Conservation (phyloP, 768 basidiomycete genomes). For the Lentinula guzmanii region DNA sequence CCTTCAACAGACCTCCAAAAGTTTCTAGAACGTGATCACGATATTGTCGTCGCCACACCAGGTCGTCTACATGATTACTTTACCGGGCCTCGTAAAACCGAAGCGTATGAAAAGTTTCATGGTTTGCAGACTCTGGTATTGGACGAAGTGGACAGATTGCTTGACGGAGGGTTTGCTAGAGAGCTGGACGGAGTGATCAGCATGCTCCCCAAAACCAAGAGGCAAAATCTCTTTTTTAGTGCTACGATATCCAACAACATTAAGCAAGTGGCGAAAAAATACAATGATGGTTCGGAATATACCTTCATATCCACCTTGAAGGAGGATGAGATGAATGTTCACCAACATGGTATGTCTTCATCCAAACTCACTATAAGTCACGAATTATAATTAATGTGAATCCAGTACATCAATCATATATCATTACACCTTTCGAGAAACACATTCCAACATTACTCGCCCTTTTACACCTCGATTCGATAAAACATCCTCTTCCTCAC, state of each 20-base stretch:
- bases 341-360: conserved; percentile 44
- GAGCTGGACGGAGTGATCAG: conserved; percentile 60
- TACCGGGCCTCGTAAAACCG: conserved; percentile 28
- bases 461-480: conserved; percentile 28
- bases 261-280: conserved; percentile 30
- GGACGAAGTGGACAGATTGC: conserved; percentile 71
- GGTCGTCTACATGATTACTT: conserved; percentile 72
- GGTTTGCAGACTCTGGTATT: conserved; percentile 45
- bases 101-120: conserved; percentile 27
- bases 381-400: background rate
- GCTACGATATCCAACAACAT: conserved; percentile 74
- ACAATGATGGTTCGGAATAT: conserved; percentile 21
- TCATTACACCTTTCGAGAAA: conserved; percentile 35
- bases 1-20: conserved; percentile 17
- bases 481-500: conserved; percentile 16
- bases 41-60: conserved; percentile 70
- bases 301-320: conserved; percentile 53
- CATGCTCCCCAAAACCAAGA: conserved; percentile 33
- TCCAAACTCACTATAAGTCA: background rate
- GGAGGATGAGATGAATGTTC: conserved; percentile 53
- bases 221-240: conserved; percentile 67
- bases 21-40: conserved; percentile 23
- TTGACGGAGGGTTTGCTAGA: conserved; percentile 68
- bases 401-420: conserved; percentile 38
- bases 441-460: conserved; percentile 34